A percentile compares a stretch with the other conserved stretches of the same genome.
Evolutionary conservation across 208 protist species (phyloP).

Genomic region (Acanthamoeba sp.): DNA sequence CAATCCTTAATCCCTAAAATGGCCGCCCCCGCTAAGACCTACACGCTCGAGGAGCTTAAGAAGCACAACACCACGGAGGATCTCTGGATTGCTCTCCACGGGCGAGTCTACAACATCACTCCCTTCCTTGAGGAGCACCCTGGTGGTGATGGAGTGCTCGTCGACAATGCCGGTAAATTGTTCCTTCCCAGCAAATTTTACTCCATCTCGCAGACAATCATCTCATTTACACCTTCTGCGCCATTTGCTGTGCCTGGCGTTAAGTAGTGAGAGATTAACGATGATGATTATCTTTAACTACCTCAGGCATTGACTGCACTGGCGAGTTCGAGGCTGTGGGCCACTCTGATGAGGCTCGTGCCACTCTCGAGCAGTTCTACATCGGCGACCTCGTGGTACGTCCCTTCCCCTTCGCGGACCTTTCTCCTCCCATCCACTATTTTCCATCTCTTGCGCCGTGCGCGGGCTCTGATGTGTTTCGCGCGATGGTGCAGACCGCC

Average conservation of each 20-base stretch:
- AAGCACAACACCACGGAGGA: slow-evolving; percentile 93
- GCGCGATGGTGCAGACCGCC: neutral
- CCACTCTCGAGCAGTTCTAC: slow-evolving; percentile 69
- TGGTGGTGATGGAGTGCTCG: slow-evolving; percentile 88
- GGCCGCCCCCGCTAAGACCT: slow-evolving; percentile 33
- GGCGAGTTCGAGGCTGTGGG: slow-evolving; percentile 79
- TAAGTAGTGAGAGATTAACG: no score
- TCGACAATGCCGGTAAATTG: slow-evolving; percentile 56
- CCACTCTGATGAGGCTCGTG: slow-evolving; percentile 75
- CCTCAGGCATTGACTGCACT: slow-evolving; percentile 64
- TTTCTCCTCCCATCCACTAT: neutral
- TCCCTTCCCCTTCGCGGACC: neutral
- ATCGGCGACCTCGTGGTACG: slow-evolving; percentile 73
- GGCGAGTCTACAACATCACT: slow-evolving; percentile 94
- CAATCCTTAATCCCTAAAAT: no score
- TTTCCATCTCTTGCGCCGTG: neutral
- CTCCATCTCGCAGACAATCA: neutral
- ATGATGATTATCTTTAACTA: neutral
- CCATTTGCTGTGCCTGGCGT: neutral
- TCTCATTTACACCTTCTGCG: neutral
- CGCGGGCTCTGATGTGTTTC: neutral
- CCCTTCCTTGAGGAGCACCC: slow-evolving; percentile 94
- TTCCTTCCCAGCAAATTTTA: neutral
- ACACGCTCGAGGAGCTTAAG: slow-evolving; percentile 92
- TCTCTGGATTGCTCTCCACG: slow-evolving; percentile 95